Conservation (phyloP, 495 filamentous ascomycete genomes). For the Astrothelium subdiscretum region DNA sequence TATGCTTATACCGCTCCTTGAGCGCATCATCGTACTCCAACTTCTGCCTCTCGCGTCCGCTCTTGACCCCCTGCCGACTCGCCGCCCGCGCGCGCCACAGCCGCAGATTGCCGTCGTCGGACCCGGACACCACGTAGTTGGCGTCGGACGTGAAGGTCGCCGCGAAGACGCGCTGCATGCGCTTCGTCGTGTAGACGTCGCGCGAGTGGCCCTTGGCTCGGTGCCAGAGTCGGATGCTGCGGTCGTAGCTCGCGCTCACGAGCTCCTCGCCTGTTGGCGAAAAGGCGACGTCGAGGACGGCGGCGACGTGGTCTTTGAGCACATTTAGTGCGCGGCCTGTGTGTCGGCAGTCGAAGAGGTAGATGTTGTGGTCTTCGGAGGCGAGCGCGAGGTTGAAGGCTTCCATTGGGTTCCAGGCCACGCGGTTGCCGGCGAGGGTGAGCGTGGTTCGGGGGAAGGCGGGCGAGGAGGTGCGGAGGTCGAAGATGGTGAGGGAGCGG, state of each 20-base stretch:
- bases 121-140: slow-evolving; percentile 74
- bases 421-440: slow-evolving; percentile 68
- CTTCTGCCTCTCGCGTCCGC: slow-evolving; percentile 65
- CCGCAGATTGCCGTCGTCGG: slow-evolving; percentile 87
- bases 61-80: slow-evolving; percentile 72
- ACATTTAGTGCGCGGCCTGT: slow-evolving; percentile 75
- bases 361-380: slow-evolving; percentile 67
- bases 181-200: slow-evolving; percentile 94
- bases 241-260: slow-evolving; percentile 80
- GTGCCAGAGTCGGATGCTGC: slow-evolving; percentile 68
- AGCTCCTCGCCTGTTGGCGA: slow-evolving; percentile 90
- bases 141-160: slow-evolving; percentile 75
- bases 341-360: slow-evolving; percentile 82
- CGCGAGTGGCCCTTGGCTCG: slow-evolving; percentile 69
- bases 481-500: slow-evolving; percentile 75
- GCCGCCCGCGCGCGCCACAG: slow-evolving; percentile 89
- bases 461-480: slow-evolving; percentile 77
- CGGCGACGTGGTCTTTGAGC: slow-evolving; percentile 90
- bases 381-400: slow-evolving; percentile 83
- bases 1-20: slow-evolving; percentile 74
- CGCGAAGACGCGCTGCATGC: slow-evolving; percentile 95
- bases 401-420: slow-evolving; percentile 94
- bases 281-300: slow-evolving; percentile 95
- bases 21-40: slow-evolving; percentile 88
- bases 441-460: slow-evolving; percentile 61